Percentiles rank a stretch among this genome's conserved stretches.
Conservation (phyloP, 2,329 filamentous ascomycete genomes). For the Fusarium sp. region DNA sequence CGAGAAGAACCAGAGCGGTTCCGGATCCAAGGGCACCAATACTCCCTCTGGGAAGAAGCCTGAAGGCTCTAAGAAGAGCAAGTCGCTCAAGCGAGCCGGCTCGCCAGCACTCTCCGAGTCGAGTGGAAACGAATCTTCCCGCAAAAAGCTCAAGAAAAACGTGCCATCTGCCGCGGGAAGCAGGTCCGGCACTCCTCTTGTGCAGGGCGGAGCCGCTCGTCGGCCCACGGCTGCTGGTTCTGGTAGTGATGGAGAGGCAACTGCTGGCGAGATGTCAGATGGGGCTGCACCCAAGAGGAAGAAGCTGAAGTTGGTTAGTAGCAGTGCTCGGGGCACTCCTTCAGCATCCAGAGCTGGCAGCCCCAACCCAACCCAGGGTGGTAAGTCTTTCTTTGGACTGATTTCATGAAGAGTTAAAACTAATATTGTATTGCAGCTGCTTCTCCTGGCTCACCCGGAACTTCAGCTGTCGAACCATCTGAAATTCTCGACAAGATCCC, state of each 20-base stretch:
- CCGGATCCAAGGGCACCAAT: conserved; percentile 73
- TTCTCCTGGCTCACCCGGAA: conserved; percentile 48
- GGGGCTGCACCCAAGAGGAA: conserved; percentile 60
- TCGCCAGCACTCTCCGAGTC: conserved; percentile 90
- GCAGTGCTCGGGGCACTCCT: conserved; percentile 61
- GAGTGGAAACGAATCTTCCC: conserved; percentile 87
- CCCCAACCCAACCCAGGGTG: conserved; percentile 57
- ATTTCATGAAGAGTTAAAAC: background rate
- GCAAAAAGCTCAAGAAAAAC: conserved; percentile 79
- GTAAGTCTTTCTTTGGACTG: conserved; percentile 44
- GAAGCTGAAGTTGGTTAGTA: conserved; percentile 62
- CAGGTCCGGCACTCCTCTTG: conserved; percentile 64
- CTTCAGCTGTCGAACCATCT: conserved; percentile 54
- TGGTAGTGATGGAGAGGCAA: conserved; percentile 77
- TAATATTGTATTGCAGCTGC: conserved; percentile 38
- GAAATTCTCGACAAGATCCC: conserved; percentile 66
- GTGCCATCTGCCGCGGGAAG: conserved; percentile 59
- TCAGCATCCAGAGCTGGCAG: conserved; percentile 70
- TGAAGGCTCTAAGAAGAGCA: conserved; percentile 59
- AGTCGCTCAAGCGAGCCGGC: conserved; percentile 81
- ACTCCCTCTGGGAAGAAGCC: conserved; percentile 60
- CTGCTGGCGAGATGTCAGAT: conserved; percentile 73
- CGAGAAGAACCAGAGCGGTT: conserved; percentile 60
- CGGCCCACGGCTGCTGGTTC: conserved; percentile 62
- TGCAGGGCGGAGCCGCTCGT: conserved; percentile 51